Evolutionary conservation across 2,329 filamentous ascomycete species (phyloP).

Genomic region (Thielaviopsis cerberus): DNA sequence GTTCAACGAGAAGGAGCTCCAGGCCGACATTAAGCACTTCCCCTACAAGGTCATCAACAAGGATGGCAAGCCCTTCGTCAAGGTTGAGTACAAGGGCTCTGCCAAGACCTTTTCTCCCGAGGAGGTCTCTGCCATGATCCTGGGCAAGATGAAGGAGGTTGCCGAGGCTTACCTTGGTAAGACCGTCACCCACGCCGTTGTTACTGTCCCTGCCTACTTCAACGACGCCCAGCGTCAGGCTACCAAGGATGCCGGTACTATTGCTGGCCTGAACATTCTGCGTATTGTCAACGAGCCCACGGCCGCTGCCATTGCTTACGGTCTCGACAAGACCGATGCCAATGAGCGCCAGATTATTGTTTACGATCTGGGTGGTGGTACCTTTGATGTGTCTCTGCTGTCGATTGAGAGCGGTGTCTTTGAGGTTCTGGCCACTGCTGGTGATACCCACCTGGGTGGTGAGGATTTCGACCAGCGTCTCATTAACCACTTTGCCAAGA

Average conservation of each 20-base stretch:
- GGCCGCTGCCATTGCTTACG: constrained; percentile 86
- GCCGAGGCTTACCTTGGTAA: constrained; percentile 64
- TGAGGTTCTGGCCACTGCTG: constrained; percentile 82
- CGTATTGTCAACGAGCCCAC: constrained; percentile 95
- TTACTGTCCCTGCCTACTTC: constrained; percentile 94
- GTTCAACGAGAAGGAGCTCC: constrained; percentile 67
- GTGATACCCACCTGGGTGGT: constrained; percentile 94
- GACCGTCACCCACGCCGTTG: constrained; percentile 72
- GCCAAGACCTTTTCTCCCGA: constrained; percentile 62
- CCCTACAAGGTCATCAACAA: constrained; percentile 86
- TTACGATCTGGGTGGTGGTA: constrained; percentile 87
- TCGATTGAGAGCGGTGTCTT: constrained; percentile 86
- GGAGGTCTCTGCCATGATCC: constrained; percentile 64
- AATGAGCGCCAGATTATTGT: constrained; percentile 77
- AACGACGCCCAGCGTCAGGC: constrained; percentile 95
- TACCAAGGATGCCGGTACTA: constrained; percentile 83
- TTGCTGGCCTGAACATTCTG: constrained; percentile 85
- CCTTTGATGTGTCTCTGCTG: constrained; percentile 83
- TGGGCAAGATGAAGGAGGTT: constrained; percentile 71
- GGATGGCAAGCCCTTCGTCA: constrained; percentile 73
- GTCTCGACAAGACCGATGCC: constrained; percentile 66
- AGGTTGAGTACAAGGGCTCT: constrained; percentile 47
- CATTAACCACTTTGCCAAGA: constrained; percentile 88
- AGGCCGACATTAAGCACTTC: constrained; percentile 93
- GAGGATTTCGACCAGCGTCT: constrained; percentile 97